A percentile compares a stretch with the other conserved stretches of the same genome.
Evolutionary conservation across 495 filamentous ascomycete species (phyloP).

Genomic region (Daldinia concentrica): DNA sequence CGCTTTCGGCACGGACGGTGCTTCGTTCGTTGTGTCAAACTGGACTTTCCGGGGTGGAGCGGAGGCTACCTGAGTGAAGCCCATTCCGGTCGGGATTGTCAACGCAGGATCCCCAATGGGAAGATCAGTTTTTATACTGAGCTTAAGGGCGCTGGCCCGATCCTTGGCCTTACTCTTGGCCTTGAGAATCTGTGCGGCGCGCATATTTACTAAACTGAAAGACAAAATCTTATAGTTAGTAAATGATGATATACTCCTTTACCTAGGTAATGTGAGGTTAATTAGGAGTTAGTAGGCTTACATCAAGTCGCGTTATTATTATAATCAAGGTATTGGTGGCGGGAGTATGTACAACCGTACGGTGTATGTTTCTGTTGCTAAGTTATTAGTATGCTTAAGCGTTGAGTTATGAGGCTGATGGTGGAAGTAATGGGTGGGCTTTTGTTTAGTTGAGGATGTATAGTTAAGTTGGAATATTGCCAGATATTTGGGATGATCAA

Average conservation of each 20-base stretch:
- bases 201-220: slow-evolving; percentile 14
- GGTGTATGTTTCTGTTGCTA: background rate
- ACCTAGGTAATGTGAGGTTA: background rate
- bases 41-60: slow-evolving; percentile 8
- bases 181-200: slow-evolving; percentile 7
- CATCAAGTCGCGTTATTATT: background rate
- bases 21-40: background rate
- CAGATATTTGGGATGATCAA: background rate
- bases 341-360: background rate
- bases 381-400: background rate
- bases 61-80: background rate
- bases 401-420: background rate
- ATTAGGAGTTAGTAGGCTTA: background rate
- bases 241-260: background rate
- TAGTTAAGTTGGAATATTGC: background rate
- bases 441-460: background rate
- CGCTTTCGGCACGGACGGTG: background rate
- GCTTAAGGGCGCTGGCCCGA: slow-evolving; percentile 10
- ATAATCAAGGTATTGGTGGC: background rate
- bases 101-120: background rate
- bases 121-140: slow-evolving; percentile 14
- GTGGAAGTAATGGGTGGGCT: background rate
- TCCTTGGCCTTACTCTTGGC: background rate
- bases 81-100: background rate
- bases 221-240: background rate